Base-by-base conservation (phyloP, 2,329 filamentous ascomycete species). In the Diaporthe eres region DNA sequence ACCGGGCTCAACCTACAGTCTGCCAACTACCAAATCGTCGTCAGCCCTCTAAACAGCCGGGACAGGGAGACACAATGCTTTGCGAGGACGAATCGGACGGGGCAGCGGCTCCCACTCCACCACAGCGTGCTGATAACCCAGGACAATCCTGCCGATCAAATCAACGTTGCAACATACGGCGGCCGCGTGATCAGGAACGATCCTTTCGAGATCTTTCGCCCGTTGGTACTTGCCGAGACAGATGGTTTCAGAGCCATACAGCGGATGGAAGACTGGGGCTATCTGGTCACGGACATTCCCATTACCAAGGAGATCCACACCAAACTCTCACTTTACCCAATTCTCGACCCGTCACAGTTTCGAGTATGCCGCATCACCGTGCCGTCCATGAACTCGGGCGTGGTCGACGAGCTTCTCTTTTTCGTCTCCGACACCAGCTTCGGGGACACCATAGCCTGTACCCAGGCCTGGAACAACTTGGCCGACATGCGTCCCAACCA, bases 1-100 rank as follows among this genome's bases (percentile, higher is more conserved):
- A 71, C 68, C 8, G 68, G 68, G 3, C 51, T 60, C 15, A 71
- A 71, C 25, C 1, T 71, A 5, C 68, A 71, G 28, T 44, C 53
- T 10, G 68, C 68, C 1, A 71, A 71, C 25, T 71, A 71, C 12
- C 39, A 71, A 8, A 71, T 71, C 1, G 8, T 71, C 0, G 3
- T 19, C 3, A 37, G 12, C 10, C 53, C 68, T 5, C 53, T 58
- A 0, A 47, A 12, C 28, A 34, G 10, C 22, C 25, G 25, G 2
- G 25, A 34, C 19, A 8, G 1, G 0, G 25, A 71, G 8, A 34
- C 28, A 0, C 68, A 71, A 7, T 25, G 12, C 6, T 71, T 71
- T 2, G 53, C 53, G 1, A 13, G 68, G 1, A 71, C 68, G 5
- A 71, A 71, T 10, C 53, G 68, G 0, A 49, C 39, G 2, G 68